Base-by-base conservation (phyloP, 164 flowering plant species). In the Piper betle region DNA sequence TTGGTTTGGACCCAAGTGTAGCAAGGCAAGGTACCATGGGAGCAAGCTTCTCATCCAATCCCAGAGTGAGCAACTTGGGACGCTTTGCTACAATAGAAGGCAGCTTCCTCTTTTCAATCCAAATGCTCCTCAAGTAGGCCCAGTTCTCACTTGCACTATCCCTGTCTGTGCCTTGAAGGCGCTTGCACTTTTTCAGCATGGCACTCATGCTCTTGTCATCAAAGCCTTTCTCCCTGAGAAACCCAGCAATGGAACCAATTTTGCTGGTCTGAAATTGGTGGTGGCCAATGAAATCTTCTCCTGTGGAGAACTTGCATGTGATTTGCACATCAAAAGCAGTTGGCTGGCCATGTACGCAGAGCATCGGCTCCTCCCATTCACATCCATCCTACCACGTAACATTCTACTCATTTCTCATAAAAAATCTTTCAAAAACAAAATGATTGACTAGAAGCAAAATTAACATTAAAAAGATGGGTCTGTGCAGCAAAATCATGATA, bases 11-110 rank as follows among this genome's bases (percentile, higher is more conserved):
- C 15, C 79, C 84, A 15, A 94, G 71, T 8, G 97, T 78, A 16
- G 72, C 54, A 3, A 94, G 89, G 72, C 95, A 94, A 65, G 83
- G 78, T 52, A 91, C 91, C 80, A 77, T 88, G 39, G 99, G 99
- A 19, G 82, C 69, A 37, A 91, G 85, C 80, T 84, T 88, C 77
- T 88, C 96, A 59, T 80, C 72, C 66, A 88, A 66, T 53, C 78
- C 81, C 3, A 94, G 66, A 52, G 86, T 64, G 1, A 94, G 87
- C 67, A 94, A 81, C 73, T 83, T 86, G 53, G 99, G 99, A 75
- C 97, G 91, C 62, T 80, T 94, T 11, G 76, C 66, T 52, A 94
- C 78, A 58, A 88, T 66, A 60, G 71, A 72, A 38, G 97, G 96
- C 46, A 88, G 85, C 75, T 88, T 91, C 61, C 96, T 80, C 66